Conservation (phyloP, 2,329 filamentous ascomycete genomes). For the Acrodontium crateriforme region DNA sequence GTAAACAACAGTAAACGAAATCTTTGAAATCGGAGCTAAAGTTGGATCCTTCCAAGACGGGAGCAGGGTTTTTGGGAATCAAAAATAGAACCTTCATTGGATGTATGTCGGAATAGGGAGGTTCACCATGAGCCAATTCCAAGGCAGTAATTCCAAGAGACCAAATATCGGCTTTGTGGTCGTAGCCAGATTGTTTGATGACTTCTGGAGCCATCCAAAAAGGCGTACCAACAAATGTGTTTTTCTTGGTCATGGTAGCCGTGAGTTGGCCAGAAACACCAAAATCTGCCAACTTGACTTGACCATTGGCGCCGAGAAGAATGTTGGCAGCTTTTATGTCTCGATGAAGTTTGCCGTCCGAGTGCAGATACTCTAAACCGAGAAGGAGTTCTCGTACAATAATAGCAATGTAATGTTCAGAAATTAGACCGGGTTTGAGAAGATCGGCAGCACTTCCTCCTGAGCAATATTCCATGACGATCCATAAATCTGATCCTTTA, state of each 20-base stretch:
- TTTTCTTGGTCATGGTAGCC: slow-evolving; percentile 98
- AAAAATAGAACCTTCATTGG: slow-evolving; percentile 97
- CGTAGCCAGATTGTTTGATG: slow-evolving; percentile 95
- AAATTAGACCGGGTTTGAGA: slow-evolving; percentile 82
- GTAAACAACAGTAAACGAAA: slow-evolving; percentile 53
- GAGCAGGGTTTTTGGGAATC: slow-evolving; percentile 87
- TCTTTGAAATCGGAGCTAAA: slow-evolving; percentile 37
- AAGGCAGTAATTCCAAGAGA: slow-evolving; percentile 89
- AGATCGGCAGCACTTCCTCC: slow-evolving; percentile 92
- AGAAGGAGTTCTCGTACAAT: slow-evolving; percentile 81
- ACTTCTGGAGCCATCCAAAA: slow-evolving; percentile 99
- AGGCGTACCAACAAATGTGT: slow-evolving; percentile 93
- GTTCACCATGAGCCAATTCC: slow-evolving; percentile 81
- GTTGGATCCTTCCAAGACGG: slow-evolving; percentile 46
- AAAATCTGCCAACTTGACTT: slow-evolving; percentile 95
- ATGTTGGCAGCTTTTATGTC: slow-evolving; percentile 99
- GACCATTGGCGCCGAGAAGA: slow-evolving; percentile 73
- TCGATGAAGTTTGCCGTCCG: slow-evolving; percentile 88
- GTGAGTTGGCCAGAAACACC: slow-evolving; percentile 92
- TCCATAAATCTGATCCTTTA: slow-evolving; percentile 94
- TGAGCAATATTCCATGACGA: slow-evolving; percentile 98
- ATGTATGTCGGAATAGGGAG: slow-evolving; percentile 90
- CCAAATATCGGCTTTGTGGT: slow-evolving; percentile 97
- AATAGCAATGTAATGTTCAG: slow-evolving; percentile 93
- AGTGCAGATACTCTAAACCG: slow-evolving; percentile 83